These are phyloP conservation scores for Magnaporthiopsis poae DNA, from an alignment of 2,329 filamentous ascomycete species.

Conservation along the genomic window DNA sequence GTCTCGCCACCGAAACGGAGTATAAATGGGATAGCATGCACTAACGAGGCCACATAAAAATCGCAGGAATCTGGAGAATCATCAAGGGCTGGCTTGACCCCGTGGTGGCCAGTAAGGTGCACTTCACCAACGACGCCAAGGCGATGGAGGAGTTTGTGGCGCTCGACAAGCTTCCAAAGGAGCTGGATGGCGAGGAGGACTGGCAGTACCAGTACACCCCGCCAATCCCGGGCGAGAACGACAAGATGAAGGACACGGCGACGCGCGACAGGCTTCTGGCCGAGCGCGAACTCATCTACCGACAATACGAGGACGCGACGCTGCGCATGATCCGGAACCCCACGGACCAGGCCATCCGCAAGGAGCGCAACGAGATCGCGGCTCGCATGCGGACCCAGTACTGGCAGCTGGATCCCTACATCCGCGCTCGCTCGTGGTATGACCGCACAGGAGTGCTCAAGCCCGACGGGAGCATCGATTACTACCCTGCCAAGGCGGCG, in stretches of 20 bases:
- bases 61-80: conserved; percentile 79
- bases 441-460: conserved; percentile 69
- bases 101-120: conserved; percentile 85
- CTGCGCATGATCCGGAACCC: conserved; percentile 59
- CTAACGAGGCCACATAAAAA: conserved; percentile 5
- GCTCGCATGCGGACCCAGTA: conserved; percentile 62
- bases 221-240: conserved; percentile 66
- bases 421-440: conserved; percentile 74
- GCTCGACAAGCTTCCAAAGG: conserved; percentile 60
- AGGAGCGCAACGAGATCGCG: conserved; percentile 52
- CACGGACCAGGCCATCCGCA: conserved; percentile 39
- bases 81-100: conserved; percentile 95
- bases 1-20: not conserved
- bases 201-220: conserved; percentile 79
- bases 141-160: conserved; percentile 73
- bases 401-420: conserved; percentile 80
- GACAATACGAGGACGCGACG: conserved; percentile 65
- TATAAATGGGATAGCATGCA: not conserved
- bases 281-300: conserved; percentile 55
- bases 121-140: conserved; percentile 75
- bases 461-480: conserved; percentile 57
- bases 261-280: conserved; percentile 54
- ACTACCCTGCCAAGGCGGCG: conserved; percentile 41
- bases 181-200: conserved; percentile 76
- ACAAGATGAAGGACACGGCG: conserved; percentile 54